These are phyloP conservation scores for Eucalyptus leucophloia DNA, from an alignment of 345 rosid species.

Conservation along the genomic window DNA sequence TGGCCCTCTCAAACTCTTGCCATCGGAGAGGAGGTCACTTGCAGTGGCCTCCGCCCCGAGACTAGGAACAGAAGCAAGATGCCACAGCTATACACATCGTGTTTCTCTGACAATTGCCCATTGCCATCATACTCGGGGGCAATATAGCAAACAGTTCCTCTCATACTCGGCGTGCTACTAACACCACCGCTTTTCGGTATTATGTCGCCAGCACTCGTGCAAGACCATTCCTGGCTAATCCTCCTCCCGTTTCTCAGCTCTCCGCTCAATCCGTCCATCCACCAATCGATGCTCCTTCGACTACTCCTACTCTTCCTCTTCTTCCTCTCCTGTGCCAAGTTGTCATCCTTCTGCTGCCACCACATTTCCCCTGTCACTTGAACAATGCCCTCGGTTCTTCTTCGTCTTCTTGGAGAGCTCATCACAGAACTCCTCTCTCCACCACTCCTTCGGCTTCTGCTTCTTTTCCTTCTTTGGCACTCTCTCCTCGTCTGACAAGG, in stretches of 20 bases:
- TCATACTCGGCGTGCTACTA: conserved; percentile 89
- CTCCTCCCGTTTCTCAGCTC: conserved; percentile 41
- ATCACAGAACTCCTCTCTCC: conserved; percentile 88
- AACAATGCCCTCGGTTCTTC: conserved; percentile 27
- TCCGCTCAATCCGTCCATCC: conserved; percentile 61
- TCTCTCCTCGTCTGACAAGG: conserved; percentile 55
- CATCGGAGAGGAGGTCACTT: conserved; percentile 55
- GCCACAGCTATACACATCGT: conserved; percentile 80
- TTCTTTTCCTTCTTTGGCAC: conserved; percentile 14
- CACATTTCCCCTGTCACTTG: conserved; percentile 16
- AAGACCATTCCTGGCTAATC: conserved; percentile 32
- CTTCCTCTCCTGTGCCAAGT: conserved; percentile 20
- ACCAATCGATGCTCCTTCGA: conserved; percentile 66
- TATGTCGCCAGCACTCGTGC: conserved; percentile 25
- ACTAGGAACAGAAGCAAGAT: conserved; percentile 64
- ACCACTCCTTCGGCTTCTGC: conserved; percentile 60
- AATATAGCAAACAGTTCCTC: conserved; percentile 78
- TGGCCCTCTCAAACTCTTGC: conserved; percentile 73
- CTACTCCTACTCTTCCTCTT: conserved; percentile 32
- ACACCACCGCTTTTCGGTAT: conserved; percentile 61
- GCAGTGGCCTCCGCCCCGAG: conserved; percentile 80
- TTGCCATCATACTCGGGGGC: conserved; percentile 16
- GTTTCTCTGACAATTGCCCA: conserved; percentile 64
- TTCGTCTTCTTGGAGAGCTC: conserved; percentile 55
- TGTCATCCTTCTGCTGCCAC: conserved; percentile 37